Evolutionary conservation across 106 monocot species (phyloP).

Genomic region (Ottelia alismoides): DNA sequence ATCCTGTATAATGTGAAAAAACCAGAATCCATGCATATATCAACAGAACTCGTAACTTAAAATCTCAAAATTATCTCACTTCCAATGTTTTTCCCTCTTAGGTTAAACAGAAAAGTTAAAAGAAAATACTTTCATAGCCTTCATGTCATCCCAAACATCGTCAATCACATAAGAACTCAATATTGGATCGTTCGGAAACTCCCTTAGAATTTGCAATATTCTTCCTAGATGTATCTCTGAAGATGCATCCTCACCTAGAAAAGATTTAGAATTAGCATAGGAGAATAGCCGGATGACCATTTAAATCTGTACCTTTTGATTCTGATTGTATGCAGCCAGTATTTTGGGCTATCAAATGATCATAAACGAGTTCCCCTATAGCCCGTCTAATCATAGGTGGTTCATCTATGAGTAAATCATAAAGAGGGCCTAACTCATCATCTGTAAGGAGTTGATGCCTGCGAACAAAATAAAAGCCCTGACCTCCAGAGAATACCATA

Average conservation of each 20-base stretch:
- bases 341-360: slow-evolving; percentile 72
- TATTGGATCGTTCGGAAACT: slow-evolving; percentile 80
- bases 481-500: slow-evolving; percentile 37
- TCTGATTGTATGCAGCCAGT: slow-evolving; percentile 37
- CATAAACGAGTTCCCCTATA: slow-evolving; percentile 77
- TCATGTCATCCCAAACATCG: no score
- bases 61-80: background rate
- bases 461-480: no score
- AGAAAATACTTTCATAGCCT: no score
- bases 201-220: slow-evolving; percentile 64
- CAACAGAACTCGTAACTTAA: no score
- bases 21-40: background rate
- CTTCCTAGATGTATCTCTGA: slow-evolving; percentile 82
- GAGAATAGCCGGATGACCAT: background rate
- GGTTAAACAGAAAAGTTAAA: background rate
- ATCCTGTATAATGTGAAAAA: slow-evolving; percentile 37
- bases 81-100: background rate
- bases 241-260: slow-evolving; percentile 45
- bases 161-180: slow-evolving; percentile 71
- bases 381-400: slow-evolving; percentile 75
- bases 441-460: slow-evolving; percentile 77
- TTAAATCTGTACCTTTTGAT: slow-evolving; percentile 18
- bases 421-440: no score
- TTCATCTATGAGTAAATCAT: no score
- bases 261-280: background rate